Conservation (phyloP, 495 filamentous ascomycete species). For the Achaetomiella virescens region DNA sequence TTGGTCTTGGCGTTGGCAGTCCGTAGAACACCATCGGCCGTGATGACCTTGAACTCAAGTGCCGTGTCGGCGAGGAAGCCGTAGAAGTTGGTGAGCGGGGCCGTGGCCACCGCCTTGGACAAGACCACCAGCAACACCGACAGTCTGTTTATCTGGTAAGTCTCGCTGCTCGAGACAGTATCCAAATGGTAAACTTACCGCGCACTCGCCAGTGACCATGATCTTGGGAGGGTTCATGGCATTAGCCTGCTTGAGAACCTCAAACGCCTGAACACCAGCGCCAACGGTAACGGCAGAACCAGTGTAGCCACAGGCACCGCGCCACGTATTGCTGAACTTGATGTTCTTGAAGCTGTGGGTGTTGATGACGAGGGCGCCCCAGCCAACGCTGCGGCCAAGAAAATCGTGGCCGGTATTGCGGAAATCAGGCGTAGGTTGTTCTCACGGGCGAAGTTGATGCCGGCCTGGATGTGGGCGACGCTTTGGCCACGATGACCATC, state of each 20-base stretch:
- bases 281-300: constrained; percentile 45
- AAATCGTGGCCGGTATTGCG: constrained; percentile 62
- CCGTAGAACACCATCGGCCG: constrained; percentile 46
- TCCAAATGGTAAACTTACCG: constrained; percentile 21
- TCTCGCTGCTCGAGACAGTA: constrained; percentile 27
- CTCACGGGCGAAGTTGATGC: constrained; percentile 47
- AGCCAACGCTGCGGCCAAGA: constrained; percentile 52
- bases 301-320: constrained; percentile 31
- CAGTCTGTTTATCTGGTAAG: constrained; percentile 41
- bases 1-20: constrained; percentile 46
- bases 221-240: constrained; percentile 40
- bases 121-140: constrained; percentile 47
- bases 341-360: constrained; percentile 56
- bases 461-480: constrained; percentile 40
- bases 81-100: constrained; percentile 41
- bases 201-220: constrained; percentile 44
- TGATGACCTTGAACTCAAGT: constrained; percentile 51
- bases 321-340: constrained; percentile 33
- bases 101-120: constrained; percentile 55
- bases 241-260: constrained; percentile 39
- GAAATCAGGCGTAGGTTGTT: constrained; percentile 56
- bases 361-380: constrained; percentile 55
- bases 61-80: constrained; percentile 53
- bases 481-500: constrained; percentile 48
- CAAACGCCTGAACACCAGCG: constrained; percentile 42